phyloP scores from a whole-genome alignment of 768 basidiomycete genomes.

The Rhodosporidiobolus sp. region DNA sequence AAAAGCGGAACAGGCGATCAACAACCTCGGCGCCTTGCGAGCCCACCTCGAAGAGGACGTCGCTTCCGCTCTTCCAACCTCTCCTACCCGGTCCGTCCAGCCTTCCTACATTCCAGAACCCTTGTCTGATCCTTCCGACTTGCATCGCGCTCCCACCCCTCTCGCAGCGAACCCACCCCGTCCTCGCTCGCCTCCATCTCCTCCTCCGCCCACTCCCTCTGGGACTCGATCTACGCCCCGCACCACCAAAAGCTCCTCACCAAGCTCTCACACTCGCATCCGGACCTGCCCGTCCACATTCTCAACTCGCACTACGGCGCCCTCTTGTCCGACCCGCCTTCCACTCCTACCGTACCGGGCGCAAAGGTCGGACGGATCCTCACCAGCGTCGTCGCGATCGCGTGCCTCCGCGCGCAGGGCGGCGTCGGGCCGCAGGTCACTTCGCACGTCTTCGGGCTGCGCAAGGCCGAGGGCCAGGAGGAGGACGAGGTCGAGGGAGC shows the following conservation, averaged over 20 bases:
- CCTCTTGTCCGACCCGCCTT: slow-evolving; percentile 49
- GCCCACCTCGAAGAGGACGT: slow-evolving; percentile 46
- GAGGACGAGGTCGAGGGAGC: slow-evolving; percentile 21
- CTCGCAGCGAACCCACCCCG: slow-evolving; percentile 14
- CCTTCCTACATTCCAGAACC: no score
- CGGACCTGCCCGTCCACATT: slow-evolving; percentile 52
- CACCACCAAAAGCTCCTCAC: slow-evolving; percentile 47
- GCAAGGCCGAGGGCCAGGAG: slow-evolving; percentile 45
- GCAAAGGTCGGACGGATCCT: slow-evolving; percentile 44
- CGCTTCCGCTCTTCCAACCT: slow-evolving; percentile 39
- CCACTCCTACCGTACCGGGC: neutral
- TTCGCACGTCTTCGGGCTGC: slow-evolving; percentile 51
- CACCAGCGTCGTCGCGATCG: slow-evolving; percentile 50
- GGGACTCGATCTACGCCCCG: slow-evolving; percentile 51
- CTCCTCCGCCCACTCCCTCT: slow-evolving; percentile 43
- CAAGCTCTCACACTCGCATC: slow-evolving; percentile 49
- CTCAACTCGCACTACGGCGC: slow-evolving; percentile 51
- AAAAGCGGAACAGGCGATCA: slow-evolving; percentile 47
- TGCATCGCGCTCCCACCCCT: neutral
- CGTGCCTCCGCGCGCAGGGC: slow-evolving; percentile 49
- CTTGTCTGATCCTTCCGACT: no score
- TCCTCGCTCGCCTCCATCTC: slow-evolving; percentile 8
- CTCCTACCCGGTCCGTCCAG: slow-evolving; percentile 45
- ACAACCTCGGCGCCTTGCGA: slow-evolving; percentile 48
- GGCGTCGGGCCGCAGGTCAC: slow-evolving; percentile 51